Conservation (phyloP, 495 filamentous ascomycete species). For the Xylaria intraflava region DNA sequence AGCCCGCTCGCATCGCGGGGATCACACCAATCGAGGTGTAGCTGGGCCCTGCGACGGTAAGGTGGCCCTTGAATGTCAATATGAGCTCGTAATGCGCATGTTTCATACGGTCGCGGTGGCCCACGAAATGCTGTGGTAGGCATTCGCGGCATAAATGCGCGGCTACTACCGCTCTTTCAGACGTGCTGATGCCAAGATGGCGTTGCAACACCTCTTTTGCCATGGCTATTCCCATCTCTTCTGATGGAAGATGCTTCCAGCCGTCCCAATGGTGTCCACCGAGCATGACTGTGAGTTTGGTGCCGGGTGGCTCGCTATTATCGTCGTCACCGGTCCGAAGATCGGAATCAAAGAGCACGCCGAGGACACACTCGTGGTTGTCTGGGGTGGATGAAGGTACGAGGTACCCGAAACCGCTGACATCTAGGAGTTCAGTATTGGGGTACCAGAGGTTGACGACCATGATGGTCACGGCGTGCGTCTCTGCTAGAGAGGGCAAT, state of each 20-base stretch:
- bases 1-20: conserved; percentile 32
- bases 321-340: conserved; percentile 29
- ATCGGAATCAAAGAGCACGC: conserved; percentile 85
- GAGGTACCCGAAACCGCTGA: conserved; percentile 81
- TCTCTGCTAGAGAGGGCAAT: conserved; percentile 46
- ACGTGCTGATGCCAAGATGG: conserved; percentile 59
- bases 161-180: conserved; percentile 42
- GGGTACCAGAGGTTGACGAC: conserved; percentile 85
- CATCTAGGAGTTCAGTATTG: conserved; percentile 53
- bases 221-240: conserved; percentile 58
- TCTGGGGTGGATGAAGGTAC: conserved; percentile 65
- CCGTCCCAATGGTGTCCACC: conserved; percentile 89
- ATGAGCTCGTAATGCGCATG: conserved; percentile 50
- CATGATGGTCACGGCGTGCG: conserved; percentile 73
- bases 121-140: conserved; percentile 83
- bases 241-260: conserved; percentile 45
- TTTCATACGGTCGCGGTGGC: conserved; percentile 60
- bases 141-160: conserved; percentile 65
- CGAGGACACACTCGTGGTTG: conserved; percentile 80
- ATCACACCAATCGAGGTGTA: conserved; percentile 48
- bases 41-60: conserved; percentile 74
- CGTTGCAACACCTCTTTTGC: conserved; percentile 60
- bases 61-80: conserved; percentile 50
- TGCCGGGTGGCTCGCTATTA: conserved; percentile 44
- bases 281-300: conserved; percentile 90